Evolutionary conservation across 345 rosid species (phyloP).

Genomic region (Lepidium aucheri): DNA sequence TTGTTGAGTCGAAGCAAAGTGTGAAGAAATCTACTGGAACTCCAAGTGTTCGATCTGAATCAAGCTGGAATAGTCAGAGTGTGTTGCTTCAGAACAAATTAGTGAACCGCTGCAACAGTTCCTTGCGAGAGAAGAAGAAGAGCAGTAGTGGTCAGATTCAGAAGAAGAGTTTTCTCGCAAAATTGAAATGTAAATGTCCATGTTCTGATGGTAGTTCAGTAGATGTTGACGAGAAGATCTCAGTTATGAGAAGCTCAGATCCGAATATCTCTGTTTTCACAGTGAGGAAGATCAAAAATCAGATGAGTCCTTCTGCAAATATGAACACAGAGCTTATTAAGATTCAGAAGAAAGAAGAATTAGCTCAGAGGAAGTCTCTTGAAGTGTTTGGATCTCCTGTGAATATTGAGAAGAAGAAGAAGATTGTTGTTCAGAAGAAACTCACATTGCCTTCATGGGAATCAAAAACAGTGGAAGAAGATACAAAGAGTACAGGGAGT

Average conservation of each 20-base stretch:
- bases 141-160: slow-evolving; percentile 21
- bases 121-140: slow-evolving; percentile 15
- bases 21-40: slow-evolving; percentile 30
- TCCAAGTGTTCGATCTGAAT: slow-evolving; percentile 47
- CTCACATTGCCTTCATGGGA: slow-evolving; percentile 38
- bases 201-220: slow-evolving; percentile 54
- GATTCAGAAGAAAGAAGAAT: slow-evolving; percentile 22
- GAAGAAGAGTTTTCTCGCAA: slow-evolving; percentile 44
- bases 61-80: slow-evolving; percentile 72
- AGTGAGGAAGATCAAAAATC: background rate
- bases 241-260: slow-evolving; percentile 22
- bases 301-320: background rate
- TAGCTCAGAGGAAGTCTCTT: slow-evolving; percentile 35
- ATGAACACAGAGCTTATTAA: slow-evolving; percentile 12
- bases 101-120: slow-evolving; percentile 10
- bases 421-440: slow-evolving; percentile 36
- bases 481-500: slow-evolving; percentile 34
- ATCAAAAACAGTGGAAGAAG: slow-evolving; percentile 22
- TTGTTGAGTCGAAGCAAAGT: slow-evolving; percentile 5
- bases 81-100: slow-evolving; percentile 36
- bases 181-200: slow-evolving; percentile 50
- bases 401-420: slow-evolving; percentile 25
- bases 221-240: slow-evolving; percentile 29
- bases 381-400: slow-evolving; percentile 61
- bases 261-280: slow-evolving; percentile 20